Percentiles rank a stretch among this genome's conserved stretches.
Conservation (phyloP, 768 basidiomycete species). For the Coprinopsis strossmayeri region DNA sequence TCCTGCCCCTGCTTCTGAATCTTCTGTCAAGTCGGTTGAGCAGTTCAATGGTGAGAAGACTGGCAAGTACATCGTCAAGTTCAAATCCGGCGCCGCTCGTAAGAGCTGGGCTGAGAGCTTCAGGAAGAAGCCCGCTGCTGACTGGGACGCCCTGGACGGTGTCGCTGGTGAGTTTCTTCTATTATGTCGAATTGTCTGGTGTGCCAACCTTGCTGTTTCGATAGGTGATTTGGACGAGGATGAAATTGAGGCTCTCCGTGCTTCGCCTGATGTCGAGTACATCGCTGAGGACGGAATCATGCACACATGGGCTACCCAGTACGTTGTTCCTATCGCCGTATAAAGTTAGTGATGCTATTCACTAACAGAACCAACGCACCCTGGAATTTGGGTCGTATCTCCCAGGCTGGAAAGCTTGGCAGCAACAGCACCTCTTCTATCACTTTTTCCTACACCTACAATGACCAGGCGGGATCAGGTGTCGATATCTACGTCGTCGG, state of each 20-base stretch:
- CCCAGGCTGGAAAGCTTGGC: slow-evolving; percentile 12
- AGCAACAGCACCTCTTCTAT: slow-evolving; percentile 12
- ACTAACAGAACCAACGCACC: slow-evolving; percentile 22
- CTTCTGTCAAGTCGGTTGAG: slow-evolving; percentile 17
- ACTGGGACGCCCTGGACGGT: slow-evolving; percentile 25
- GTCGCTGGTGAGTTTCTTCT: slow-evolving; percentile 20
- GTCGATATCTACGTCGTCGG: slow-evolving; percentile 35
- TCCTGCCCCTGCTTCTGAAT: too few relatives aligned
- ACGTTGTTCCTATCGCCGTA: not conserved
- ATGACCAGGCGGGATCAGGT: slow-evolving; percentile 18
- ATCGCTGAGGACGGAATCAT: slow-evolving; percentile 26
- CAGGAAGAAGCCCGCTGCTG: slow-evolving; percentile 5
- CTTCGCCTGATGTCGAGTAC: slow-evolving; percentile 20
- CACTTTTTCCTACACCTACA: slow-evolving; percentile 20
- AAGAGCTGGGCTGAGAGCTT: not conserved
- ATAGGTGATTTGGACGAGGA: slow-evolving; percentile 16
- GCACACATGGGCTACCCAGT: slow-evolving; percentile 20
- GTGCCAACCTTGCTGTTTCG: not conserved
- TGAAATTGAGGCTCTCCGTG: slow-evolving; percentile 19
- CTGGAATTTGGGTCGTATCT: slow-evolving; percentile 26
- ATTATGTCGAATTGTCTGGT: not conserved
- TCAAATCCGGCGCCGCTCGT: slow-evolving; percentile 21
- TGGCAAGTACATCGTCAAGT: slow-evolving; percentile 24
- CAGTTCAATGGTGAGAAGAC: slow-evolving; percentile 18
- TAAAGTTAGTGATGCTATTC: not conserved